These are phyloP conservation scores for Adansonia gregorii DNA, from an alignment of 441 rosid species.

Conservation along the genomic window DNA sequence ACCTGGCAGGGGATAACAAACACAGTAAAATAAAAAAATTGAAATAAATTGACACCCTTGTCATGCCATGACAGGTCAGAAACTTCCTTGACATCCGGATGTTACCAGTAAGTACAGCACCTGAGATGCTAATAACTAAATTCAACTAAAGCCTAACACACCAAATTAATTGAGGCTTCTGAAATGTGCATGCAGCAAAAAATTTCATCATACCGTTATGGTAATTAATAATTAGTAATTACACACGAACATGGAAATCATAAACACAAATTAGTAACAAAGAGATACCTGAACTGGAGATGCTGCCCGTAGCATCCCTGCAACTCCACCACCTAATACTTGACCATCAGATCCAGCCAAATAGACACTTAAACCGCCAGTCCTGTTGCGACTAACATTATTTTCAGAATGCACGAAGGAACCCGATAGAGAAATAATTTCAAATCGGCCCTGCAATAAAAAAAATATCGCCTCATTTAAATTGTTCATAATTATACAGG, in stretches of 20 bases:
- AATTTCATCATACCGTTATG: not conserved
- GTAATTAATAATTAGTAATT: not conserved
- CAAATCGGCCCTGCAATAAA: constrained; percentile 78
- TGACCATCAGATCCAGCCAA: constrained; percentile 84
- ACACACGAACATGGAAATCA: not conserved
- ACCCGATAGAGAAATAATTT: constrained; percentile 85
- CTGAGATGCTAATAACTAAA: too few relatives aligned
- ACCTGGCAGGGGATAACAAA: constrained; percentile 45
- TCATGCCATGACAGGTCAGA: not conserved
- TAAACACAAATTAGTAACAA: not conserved
- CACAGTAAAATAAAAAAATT: not conserved
- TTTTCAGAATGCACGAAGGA: constrained; percentile 64
- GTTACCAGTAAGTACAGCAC: not conserved
- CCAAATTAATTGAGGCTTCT: not conserved
- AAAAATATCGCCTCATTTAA: constrained; percentile 1
- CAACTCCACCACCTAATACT: constrained; percentile 87
- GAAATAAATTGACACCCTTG: not conserved
- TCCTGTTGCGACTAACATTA: constrained; percentile 51
- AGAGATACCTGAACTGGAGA: constrained; percentile 77
- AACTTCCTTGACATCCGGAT: not conserved
- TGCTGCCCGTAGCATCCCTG: constrained; percentile 81
- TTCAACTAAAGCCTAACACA: not conserved
- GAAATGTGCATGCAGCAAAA: not conserved
- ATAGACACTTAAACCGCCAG: constrained; percentile 67
- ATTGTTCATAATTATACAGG: not conserved